Conservation (phyloP, 2,329 filamentous ascomycete species). For the Neofusicoccum umdonicola region DNA sequence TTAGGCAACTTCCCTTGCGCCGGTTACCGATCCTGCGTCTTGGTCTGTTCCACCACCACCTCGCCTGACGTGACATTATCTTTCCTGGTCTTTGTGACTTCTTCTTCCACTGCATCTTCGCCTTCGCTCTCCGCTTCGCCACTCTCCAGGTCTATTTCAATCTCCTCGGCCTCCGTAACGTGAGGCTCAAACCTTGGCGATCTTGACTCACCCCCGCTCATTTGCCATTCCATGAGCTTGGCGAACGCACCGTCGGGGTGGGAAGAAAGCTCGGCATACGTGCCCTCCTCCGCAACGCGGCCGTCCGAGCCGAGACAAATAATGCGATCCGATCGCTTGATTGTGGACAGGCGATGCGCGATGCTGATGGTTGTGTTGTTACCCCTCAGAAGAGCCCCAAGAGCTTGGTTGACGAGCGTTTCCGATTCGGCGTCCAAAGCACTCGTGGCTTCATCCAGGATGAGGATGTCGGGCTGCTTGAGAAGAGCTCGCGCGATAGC, state of each 20-base stretch:
- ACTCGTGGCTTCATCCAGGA: conserved; percentile 92
- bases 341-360: conserved; percentile 91
- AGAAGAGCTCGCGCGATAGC: conserved; percentile 92
- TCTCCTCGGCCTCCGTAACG: conserved; percentile 50
- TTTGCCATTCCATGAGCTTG: conserved; percentile 98
- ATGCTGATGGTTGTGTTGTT: conserved; percentile 97
- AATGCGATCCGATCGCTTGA: conserved; percentile 91
- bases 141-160: conserved; percentile 43
- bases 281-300: conserved; percentile 85
- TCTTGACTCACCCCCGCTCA: conserved; percentile 72
- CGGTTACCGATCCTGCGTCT: conserved; percentile 18
- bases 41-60: conserved; percentile 28
- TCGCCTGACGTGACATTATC: conserved; percentile 28
- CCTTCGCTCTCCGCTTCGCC: conserved; percentile 28
- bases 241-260: conserved; percentile 81
- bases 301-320: conserved; percentile 87
- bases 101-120: conserved; percentile 36
- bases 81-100: conserved; percentile 25
- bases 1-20: conserved; percentile 17
- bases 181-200: conserved; percentile 30
- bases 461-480: conserved; percentile 94
- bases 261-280: conserved; percentile 72
- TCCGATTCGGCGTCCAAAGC: conserved; percentile 96
- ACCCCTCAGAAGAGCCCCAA: conserved; percentile 75
- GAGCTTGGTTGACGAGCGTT: conserved; percentile 89